Percentiles rank a stretch among this genome's conserved stretches.
Evolutionary conservation across 192 early-diverging fungal genomes (phyloP).

Genomic region (Backusella westeae): DNA sequence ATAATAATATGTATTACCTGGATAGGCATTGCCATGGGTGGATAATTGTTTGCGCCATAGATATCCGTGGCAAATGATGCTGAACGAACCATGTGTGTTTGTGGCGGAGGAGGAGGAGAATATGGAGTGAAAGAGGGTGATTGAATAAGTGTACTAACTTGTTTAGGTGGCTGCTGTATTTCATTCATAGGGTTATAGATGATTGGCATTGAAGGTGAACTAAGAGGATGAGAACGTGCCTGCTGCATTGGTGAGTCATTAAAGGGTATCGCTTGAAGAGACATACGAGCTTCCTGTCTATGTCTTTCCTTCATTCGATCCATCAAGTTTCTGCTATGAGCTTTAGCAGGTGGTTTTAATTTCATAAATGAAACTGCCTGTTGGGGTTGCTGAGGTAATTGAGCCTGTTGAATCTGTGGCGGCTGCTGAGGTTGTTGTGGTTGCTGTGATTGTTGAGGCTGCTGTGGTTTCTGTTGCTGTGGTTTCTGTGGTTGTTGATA

Average conservation of each 20-base stretch:
- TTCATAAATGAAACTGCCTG: background rate
- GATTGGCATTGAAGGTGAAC: conserved; percentile 23
- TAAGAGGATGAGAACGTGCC: background rate
- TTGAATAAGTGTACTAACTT: background rate
- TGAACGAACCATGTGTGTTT: background rate
- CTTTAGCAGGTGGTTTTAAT: background rate
- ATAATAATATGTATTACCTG: background rate
- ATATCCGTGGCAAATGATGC: conserved; percentile 3
- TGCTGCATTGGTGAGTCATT: background rate
- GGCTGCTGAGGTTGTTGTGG: background rate
- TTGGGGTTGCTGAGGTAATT: background rate
- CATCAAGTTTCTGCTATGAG: conserved; percentile 5
- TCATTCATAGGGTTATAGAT: conserved; percentile 10
- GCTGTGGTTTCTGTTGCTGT: background rate
- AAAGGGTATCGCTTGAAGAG: background rate
- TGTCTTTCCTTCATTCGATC: conserved; percentile 25
- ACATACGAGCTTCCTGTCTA: conserved; percentile 14
- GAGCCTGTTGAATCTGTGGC: background rate
- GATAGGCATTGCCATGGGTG: background rate
- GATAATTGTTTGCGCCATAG: background rate
- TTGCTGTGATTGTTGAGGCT: background rate
- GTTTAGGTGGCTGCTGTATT: background rate
- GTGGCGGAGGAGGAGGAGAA: background rate
- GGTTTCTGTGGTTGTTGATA: background rate
- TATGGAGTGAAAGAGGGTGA: conserved; percentile 10